Evolutionary conservation across 2,329 filamentous ascomycete species (phyloP).

Genomic region (Herpotrichia juniperi): DNA sequence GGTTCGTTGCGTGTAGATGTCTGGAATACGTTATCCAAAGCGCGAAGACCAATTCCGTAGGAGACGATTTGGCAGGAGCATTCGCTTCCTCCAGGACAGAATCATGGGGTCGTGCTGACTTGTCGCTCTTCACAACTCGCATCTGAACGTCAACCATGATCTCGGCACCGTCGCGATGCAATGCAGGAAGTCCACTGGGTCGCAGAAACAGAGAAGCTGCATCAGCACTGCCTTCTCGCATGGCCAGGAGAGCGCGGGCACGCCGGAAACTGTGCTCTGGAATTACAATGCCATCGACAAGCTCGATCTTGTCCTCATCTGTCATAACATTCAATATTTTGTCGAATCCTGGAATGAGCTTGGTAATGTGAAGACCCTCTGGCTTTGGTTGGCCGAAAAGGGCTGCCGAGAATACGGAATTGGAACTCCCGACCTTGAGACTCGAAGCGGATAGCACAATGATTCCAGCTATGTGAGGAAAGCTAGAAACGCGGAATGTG

Average conservation of each 20-base stretch:
- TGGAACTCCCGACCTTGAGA: slow-evolving; percentile 86
- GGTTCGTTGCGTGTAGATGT: slow-evolving; percentile 79
- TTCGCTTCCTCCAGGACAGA: slow-evolving; percentile 68
- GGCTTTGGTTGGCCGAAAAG: slow-evolving; percentile 88
- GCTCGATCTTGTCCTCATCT: slow-evolving; percentile 81
- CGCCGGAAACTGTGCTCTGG: slow-evolving; percentile 95
- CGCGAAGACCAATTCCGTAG: slow-evolving; percentile 82
- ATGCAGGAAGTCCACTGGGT: slow-evolving; percentile 82
- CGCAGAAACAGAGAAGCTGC: slow-evolving; percentile 76
- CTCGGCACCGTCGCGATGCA: slow-evolving; percentile 87
- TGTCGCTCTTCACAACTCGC: slow-evolving; percentile 90
- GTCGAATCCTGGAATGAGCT: slow-evolving; percentile 86
- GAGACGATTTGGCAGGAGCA: slow-evolving; percentile 49
- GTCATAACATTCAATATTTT: slow-evolving; percentile 79
- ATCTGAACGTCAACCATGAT: slow-evolving; percentile 96
- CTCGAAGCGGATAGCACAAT: slow-evolving; percentile 84
- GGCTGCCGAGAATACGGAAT: slow-evolving; percentile 90
- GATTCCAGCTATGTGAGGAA: slow-evolving; percentile 96
- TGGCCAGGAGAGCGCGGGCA: slow-evolving; percentile 80
- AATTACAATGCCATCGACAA: slow-evolving; percentile 94
- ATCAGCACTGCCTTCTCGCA: slow-evolving; percentile 83
- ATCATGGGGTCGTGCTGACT: slow-evolving; percentile 52
- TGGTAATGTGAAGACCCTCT: slow-evolving; percentile 78
- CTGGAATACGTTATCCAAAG: slow-evolving; percentile 97
- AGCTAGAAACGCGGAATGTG: slow-evolving; percentile 85